A percentile compares a stretch with the other conserved stretches of the same genome.
phyloP scores from a whole-genome alignment of 805 yeast genomes.

The Candida lessepsii region DNA sequence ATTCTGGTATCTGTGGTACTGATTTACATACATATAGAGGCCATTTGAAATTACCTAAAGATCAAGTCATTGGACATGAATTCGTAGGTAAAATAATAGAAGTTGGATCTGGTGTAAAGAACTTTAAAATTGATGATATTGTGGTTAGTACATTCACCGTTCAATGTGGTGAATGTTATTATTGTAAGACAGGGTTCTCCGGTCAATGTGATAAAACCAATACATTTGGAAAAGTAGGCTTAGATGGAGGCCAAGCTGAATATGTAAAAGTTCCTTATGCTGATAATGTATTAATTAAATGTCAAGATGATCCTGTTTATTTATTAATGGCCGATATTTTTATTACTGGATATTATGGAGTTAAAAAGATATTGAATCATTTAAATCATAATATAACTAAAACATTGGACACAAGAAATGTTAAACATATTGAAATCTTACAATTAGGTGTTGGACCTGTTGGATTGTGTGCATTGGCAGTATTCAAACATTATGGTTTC shows the following conservation, averaged over 20 bases:
- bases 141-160: conserved; percentile 52
- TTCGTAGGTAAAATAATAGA: conserved; percentile 44
- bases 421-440: conserved; percentile 31
- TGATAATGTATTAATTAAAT: conserved; percentile 45
- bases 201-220: conserved; percentile 54
- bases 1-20: conserved; percentile 54
- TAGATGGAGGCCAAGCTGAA: conserved; percentile 65
- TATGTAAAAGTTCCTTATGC: conserved; percentile 60
- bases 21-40: conserved; percentile 58
- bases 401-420: conserved; percentile 9
- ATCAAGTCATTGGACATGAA: conserved; percentile 53
- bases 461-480: conserved; percentile 51
- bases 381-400: conserved; percentile 32
- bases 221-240: conserved; percentile 56
- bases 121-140: conserved; percentile 45
- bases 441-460: conserved; percentile 65
- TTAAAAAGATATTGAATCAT: conserved; percentile 46
- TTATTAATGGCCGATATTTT: conserved; percentile 64
- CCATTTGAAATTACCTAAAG: conserved; percentile 27
- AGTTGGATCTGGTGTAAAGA: conserved; percentile 30
- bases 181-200: conserved; percentile 52
- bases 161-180: conserved; percentile 62
- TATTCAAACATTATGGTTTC: conserved; percentile 46
- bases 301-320: conserved; percentile 49
- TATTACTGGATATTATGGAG: conserved; percentile 63